phyloP scores from a whole-genome alignment of 225 moss, liverwort and hornwort species.

The Neckera pumila region DNA sequence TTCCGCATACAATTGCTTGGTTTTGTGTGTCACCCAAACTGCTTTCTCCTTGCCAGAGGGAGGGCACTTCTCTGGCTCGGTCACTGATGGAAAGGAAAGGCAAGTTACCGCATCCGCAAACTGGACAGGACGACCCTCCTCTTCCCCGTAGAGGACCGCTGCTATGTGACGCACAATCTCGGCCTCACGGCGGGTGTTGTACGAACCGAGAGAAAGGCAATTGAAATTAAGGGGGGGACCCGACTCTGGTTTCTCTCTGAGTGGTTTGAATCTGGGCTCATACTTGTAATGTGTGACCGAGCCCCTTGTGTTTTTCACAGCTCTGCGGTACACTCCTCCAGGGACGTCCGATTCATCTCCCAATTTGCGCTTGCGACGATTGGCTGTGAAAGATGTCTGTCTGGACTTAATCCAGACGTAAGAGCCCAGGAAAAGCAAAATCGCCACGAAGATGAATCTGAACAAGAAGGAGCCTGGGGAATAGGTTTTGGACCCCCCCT shows the following conservation, averaged over 20 bases:
- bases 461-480: not conserved
- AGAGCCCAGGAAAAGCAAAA: not conserved
- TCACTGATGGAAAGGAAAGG: not conserved
- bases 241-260: not conserved
- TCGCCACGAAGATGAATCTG: not conserved
- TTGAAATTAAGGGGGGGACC: not conserved
- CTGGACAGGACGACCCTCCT: not conserved
- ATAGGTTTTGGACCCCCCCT: not conserved
- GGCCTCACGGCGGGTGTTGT: not conserved
- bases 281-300: not conserved
- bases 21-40: not conserved
- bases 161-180: not conserved
- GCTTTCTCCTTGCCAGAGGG: not conserved
- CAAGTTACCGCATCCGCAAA: not conserved
- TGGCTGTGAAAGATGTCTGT: not conserved
- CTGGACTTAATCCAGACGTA: not conserved
- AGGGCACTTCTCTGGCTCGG: not conserved
- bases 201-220: not conserved
- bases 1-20: not conserved
- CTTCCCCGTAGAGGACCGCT: not conserved
- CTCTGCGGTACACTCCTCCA: not conserved
- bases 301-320: not conserved
- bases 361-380: not conserved
- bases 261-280: slow-evolving; percentile 4
- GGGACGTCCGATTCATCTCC: not conserved